Evolutionary conservation across 2,329 filamentous ascomycete species (phyloP), one percentile per base, ranked within the genome.

Genomic region (Neofusicoccum sp.): DNA sequence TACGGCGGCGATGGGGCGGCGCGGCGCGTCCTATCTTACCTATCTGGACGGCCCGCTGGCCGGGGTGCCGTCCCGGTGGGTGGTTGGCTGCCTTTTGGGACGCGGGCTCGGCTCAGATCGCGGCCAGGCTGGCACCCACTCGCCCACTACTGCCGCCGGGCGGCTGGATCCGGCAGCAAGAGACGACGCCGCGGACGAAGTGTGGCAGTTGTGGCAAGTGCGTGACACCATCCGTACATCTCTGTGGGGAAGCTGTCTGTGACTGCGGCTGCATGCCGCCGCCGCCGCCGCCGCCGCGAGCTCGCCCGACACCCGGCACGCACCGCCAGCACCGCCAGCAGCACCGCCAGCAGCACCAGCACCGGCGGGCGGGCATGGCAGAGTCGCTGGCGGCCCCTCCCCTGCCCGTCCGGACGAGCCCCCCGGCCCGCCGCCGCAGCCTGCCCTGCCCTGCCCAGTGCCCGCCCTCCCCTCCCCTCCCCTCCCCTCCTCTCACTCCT

Each of bases 211-310:
- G 49, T 41, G 49, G 49, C 49, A 54, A 54, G 49, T 54, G 49
- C 49, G 34, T 56, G 51, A 56, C 51, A 56, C 51, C 36, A 56
- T 54, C 49, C 38, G 51, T 56, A 43, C 51, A 56, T 56, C 51
- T 56, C 51, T 56, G 51, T 56, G 51, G 51, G 51, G 51, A 56
- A 56, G 51, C 38, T 43, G 34, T 53, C 26, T 56, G 51, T 56
- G 51, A 56, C 33, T 56, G 51, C 51, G 51, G 51, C 51, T 56
- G 51, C 51, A 56, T 38, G 51, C 51, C 41, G 51, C 34, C 48
- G 47, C 36, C 34, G 49, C 49, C 14, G 49, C 47, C 20, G 44
- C 24, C 30, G 12, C 28, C 24, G 34, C n/a, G 20, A 11, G 24
- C 34, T 20, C 49, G 34, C n/a, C n/a, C 14, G 30, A 11, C 43